phyloP scores from a whole-genome alignment of 1,284 basidiomycete genomes.

The Moesziomyces sp. region DNA sequence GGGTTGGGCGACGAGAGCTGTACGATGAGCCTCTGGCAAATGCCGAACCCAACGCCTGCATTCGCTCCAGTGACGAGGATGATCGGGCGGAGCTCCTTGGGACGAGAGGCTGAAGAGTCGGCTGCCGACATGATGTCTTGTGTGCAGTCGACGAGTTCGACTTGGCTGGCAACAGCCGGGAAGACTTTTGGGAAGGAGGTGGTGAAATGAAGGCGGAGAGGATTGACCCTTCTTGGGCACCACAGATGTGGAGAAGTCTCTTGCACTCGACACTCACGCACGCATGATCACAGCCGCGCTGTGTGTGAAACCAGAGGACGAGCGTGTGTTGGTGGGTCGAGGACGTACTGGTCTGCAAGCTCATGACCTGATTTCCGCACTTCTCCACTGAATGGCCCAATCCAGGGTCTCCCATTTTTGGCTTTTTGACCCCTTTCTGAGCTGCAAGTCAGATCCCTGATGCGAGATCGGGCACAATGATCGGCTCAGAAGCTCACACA shows the following conservation, averaged over 20 bases:
- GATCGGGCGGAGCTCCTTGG: constrained; percentile 52
- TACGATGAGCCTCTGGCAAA: constrained; percentile 64
- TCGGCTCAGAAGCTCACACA: not conserved
- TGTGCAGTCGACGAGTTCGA: not conserved
- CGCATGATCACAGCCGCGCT: not conserved
- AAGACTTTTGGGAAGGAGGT: no score
- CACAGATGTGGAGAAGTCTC: not conserved
- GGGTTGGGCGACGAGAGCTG: constrained; percentile 65
- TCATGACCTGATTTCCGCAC: constrained; percentile 20
- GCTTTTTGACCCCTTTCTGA: constrained; percentile 6
- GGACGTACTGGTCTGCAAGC: not conserved
- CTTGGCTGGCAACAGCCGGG: not conserved
- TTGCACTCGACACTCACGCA: not conserved
- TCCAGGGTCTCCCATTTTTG: no score
- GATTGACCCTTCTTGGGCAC: no score
- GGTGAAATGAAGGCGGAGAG: not conserved
- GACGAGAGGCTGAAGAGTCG: constrained; percentile 15
- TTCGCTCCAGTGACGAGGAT: constrained; percentile 66
- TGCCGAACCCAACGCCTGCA: constrained; percentile 65
- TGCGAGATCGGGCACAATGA: not conserved
- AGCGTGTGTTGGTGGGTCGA: no score
- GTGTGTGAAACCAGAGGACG: no score
- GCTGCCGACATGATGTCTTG: constrained; percentile 18
- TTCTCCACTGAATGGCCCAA: no score
- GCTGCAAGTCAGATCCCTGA: no score